These are phyloP conservation scores for Clathrospora elynae DNA, from an alignment of 2,329 filamentous ascomycete species.

Conservation along the genomic window DNA sequence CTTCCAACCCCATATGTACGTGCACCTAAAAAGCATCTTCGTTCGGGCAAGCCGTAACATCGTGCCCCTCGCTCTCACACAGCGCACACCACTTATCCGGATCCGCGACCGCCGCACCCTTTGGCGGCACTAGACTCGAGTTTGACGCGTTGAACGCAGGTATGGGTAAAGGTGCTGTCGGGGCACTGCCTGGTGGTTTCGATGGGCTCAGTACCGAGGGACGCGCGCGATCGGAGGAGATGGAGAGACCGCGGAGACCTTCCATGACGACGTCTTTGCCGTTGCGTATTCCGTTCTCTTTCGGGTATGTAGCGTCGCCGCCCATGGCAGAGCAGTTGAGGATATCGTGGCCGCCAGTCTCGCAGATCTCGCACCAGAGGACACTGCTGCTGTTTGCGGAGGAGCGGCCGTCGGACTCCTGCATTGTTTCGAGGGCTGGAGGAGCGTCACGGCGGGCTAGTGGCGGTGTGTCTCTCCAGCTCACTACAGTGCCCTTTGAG, in stretches of 20 bases:
- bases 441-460: conserved; percentile 41
- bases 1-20: too few relatives aligned
- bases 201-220: conserved; percentile 39
- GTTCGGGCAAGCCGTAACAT: conserved; percentile 93
- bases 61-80: conserved; percentile 94
- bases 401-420: conserved; percentile 64
- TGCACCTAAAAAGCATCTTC: conserved; percentile 74
- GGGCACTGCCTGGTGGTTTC: conserved; percentile 44
- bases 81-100: conserved; percentile 94
- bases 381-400: conserved; percentile 69
- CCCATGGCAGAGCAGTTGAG: conserved; percentile 91
- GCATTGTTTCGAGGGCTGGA: conserved; percentile 67
- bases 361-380: conserved; percentile 95
- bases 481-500: conserved; percentile 68
- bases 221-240: conserved; percentile 38
- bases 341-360: conserved; percentile 89
- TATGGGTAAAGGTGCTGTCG: conserved; percentile 43
- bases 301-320: conserved; percentile 52
- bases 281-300: conserved; percentile 28
- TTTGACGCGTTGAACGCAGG: conserved; percentile 39
- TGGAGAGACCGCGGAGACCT: conserved; percentile 40
- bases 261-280: conserved; percentile 43
- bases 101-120: conserved; percentile 57
- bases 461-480: conserved; percentile 52
- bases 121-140: conserved; percentile 41